Evolutionary conservation across 495 filamentous ascomycete genomes (phyloP).

Genomic region (Daldinia vernicosa): DNA sequence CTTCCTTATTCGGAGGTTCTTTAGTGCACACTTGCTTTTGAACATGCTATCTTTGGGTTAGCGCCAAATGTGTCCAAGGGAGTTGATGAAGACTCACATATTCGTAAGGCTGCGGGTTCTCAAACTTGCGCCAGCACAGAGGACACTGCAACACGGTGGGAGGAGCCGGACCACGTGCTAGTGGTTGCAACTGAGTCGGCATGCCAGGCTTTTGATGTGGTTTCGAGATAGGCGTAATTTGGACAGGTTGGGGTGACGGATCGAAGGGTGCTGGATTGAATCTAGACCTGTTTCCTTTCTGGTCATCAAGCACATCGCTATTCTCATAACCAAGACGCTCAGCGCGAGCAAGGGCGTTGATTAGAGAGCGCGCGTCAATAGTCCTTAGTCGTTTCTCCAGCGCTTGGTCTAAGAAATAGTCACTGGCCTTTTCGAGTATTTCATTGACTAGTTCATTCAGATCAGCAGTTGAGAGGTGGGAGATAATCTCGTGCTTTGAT

Average conservation of each 20-base stretch:
- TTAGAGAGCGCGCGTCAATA: slow-evolving; percentile 57
- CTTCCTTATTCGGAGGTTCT: slow-evolving; percentile 38
- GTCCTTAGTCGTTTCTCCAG: slow-evolving; percentile 56
- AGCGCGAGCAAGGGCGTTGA: slow-evolving; percentile 60
- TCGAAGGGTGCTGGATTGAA: slow-evolving; percentile 36
- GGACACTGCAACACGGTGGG: slow-evolving; percentile 47
- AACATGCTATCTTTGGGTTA: slow-evolving; percentile 47
- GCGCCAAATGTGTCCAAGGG: neutral
- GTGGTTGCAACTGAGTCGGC: neutral
- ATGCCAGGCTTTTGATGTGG: slow-evolving; percentile 7
- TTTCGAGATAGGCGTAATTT: slow-evolving; percentile 1
- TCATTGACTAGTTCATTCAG: slow-evolving; percentile 53
- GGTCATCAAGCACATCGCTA: slow-evolving; percentile 53
- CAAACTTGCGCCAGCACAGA: slow-evolving; percentile 54
- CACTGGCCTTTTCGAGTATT: slow-evolving; percentile 54
- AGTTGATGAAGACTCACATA: slow-evolving; percentile 49
- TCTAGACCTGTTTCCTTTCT: slow-evolving; percentile 21
- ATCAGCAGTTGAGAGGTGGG: slow-evolving; percentile 47
- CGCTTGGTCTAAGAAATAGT: slow-evolving; percentile 58
- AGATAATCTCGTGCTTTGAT: slow-evolving; percentile 51
- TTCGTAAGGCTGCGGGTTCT: slow-evolving; percentile 44
- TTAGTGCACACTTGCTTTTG: slow-evolving; percentile 51
- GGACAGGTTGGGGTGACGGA: slow-evolving; percentile 9
- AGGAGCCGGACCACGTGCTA: neutral
- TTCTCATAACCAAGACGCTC: slow-evolving; percentile 60